These are phyloP conservation scores for Gorgonomyces haynaldii DNA, from an alignment of 192 early-diverging fungal species.

Conservation along the genomic window DNA sequence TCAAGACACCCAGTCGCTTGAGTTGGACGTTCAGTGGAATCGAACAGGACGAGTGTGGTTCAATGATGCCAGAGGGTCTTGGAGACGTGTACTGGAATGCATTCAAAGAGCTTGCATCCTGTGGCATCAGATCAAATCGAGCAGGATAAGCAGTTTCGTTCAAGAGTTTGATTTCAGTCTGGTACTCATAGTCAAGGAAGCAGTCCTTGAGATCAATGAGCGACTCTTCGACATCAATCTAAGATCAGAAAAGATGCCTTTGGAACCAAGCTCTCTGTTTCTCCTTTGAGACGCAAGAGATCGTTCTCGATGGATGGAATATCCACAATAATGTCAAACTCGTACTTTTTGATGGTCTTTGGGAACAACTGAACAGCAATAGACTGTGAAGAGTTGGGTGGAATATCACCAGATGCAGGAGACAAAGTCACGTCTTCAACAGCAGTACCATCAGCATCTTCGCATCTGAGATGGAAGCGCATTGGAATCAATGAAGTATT, in stretches of 20 bases:
- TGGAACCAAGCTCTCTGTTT: constrained; percentile 39
- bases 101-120: constrained; percentile 34
- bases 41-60: constrained; percentile 19
- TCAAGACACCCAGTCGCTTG: constrained; percentile 34
- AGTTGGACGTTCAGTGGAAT: constrained; percentile 32
- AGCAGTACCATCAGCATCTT: background rate
- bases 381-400: constrained; percentile 4
- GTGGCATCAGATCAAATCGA: constrained; percentile 25
- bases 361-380: constrained; percentile 34
- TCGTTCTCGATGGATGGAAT: constrained; percentile 31
- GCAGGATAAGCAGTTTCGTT: constrained; percentile 36
- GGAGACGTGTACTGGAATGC: constrained; percentile 31
- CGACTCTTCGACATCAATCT: constrained; percentile 25
- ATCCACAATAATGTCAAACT: constrained; percentile 25
- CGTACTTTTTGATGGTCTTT: constrained; percentile 21
- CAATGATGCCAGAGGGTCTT: constrained; percentile 31
- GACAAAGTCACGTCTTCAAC: constrained; percentile 24
- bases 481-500: constrained; percentile 49
- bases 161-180: constrained; percentile 20
- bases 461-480: constrained; percentile 23
- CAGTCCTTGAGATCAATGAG: constrained; percentile 36
- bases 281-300: constrained; percentile 22
- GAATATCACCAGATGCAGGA: constrained; percentile 24
- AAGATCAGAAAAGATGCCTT: constrained; percentile 23
- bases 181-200: constrained; percentile 35